Evolutionary conservation across 116 monocot genomes (phyloP).

Genomic region (Posidonia oceanica): DNA sequence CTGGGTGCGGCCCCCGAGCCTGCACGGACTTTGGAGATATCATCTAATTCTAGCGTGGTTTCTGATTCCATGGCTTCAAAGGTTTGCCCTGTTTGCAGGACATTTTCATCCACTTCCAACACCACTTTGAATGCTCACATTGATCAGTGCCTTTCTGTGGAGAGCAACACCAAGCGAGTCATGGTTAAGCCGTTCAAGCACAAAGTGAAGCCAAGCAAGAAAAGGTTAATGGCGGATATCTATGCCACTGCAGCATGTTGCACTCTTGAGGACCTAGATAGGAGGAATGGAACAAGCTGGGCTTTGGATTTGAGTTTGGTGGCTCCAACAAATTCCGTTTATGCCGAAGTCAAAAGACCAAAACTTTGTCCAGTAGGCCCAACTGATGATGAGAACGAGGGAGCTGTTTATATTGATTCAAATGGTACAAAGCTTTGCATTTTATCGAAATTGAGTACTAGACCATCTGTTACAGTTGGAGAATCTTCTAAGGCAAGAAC

Average conservation of each 20-base stretch:
- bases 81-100: constrained; percentile 87
- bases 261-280: constrained; percentile 84
- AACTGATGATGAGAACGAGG: constrained; percentile 21
- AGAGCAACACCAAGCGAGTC: constrained; percentile 16
- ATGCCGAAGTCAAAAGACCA: constrained; percentile 22
- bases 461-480: constrained; percentile 3
- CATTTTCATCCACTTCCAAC: constrained; percentile 76
- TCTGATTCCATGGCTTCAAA: constrained; percentile 77
- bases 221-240: constrained; percentile 70
- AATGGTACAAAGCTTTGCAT: constrained; percentile 72
- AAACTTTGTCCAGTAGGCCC: constrained; percentile 12
- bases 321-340: constrained; percentile 3
- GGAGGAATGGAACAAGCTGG: constrained; percentile 81
- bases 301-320: constrained; percentile 24
- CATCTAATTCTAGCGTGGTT: constrained; percentile 26
- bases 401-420: constrained; percentile 70
- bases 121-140: constrained; percentile 93
- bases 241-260: constrained; percentile 43
- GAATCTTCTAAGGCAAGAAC: constrained; percentile 20
- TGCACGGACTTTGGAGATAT: constrained; percentile 20
- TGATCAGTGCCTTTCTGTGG: constrained; percentile 67
- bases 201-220: constrained; percentile 60
- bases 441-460: constrained; percentile 46
- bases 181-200: constrained; percentile 10
- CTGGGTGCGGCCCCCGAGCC: constrained; percentile 15